Evolutionary conservation across 164 flowering plant species (phyloP), one percentile per base, ranked within the genome.

Genomic region (Stephania japonica): DNA sequence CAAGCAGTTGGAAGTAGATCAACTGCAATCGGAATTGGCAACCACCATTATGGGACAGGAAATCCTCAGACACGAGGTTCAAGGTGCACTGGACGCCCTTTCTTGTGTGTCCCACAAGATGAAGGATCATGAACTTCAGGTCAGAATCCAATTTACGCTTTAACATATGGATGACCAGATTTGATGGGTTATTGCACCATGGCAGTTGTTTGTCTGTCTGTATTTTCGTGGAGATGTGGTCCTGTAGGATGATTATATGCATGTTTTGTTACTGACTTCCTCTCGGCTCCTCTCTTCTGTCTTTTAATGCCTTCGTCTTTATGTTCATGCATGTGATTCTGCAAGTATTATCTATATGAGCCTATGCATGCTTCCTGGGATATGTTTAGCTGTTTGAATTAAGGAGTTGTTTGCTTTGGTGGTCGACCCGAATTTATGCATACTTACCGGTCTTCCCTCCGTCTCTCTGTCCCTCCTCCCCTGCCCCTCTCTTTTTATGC

Each of bases 101-200:
- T 92, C 98, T 21, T 83, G 85, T 61, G 72, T 79, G 41, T 83
- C 81, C 62, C 97, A 93, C 82, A 86, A 85, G 82, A 74, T 91
- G 88, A 92, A 85, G 78, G 97, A 90, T 41, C 86, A 87, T 69
- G 97, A 93, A 80, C 88, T 96, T 78, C 95, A 96, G 98, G 99
- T 96, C 73, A 70, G 75, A 50, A 65, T 71, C 21, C 75, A 25
- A 68, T 13, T 38, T 13, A 21, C 43, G 5, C 26, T 68, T 7
- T 41, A 65, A 65, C n/a, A 3, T 65, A 23, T 3, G n/a, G 6
- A 18, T 59, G 23, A 59, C n/a, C 24, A 59, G 1, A 59, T 59
- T 59, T 59, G 64, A 59, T 59, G 6, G n/a, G 5, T 24, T 18
- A 8, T 59, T 59, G 64, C 25, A n/a, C 64, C 21, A 19, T 59